A percentile compares a stretch with the other conserved stretches of the same genome.
Conservation (phyloP, 2,329 filamentous ascomycete genomes). For the Chaetomium strumarium region DNA sequence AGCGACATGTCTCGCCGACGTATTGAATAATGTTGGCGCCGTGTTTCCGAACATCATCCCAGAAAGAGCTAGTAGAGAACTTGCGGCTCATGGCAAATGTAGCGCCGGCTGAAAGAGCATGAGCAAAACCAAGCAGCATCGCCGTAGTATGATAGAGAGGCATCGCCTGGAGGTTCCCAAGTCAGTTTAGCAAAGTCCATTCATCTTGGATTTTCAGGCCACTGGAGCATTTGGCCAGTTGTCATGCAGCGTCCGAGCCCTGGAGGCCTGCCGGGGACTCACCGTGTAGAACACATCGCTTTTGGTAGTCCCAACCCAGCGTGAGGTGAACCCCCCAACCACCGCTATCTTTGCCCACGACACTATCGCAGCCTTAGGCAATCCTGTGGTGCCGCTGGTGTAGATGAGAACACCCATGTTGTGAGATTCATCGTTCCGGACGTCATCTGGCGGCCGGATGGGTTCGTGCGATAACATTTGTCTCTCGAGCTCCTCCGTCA, state of each 20-base stretch:
- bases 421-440: conserved; percentile 44
- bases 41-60: conserved; percentile 65
- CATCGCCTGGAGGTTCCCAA: conserved; percentile 59
- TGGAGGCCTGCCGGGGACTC: conserved; percentile 25
- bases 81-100: conserved; percentile 69
- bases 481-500: conserved; percentile 53
- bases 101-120: conserved; percentile 53
- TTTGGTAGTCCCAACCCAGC: conserved; percentile 52
- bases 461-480: conserved; percentile 48
- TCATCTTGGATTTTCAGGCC: too few species aligned
- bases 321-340: conserved; percentile 45
- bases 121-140: conserved; percentile 60
- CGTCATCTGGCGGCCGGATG: conserved; percentile 52
- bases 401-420: conserved; percentile 72
- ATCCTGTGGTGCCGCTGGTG: conserved; percentile 77
- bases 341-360: conserved; percentile 62
- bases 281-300: conserved; percentile 72
- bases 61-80: conserved; percentile 73
- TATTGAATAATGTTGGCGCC: conserved; percentile 77
- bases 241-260: too few species aligned
- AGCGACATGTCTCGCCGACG: conserved; percentile 81
- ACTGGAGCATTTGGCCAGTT: too few species aligned
- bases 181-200: conserved; percentile 13
- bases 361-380: conserved; percentile 74
- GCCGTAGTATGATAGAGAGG: conserved; percentile 84